Conservation (phyloP, 495 filamentous ascomycete species). For the Neurospora discreta region DNA sequence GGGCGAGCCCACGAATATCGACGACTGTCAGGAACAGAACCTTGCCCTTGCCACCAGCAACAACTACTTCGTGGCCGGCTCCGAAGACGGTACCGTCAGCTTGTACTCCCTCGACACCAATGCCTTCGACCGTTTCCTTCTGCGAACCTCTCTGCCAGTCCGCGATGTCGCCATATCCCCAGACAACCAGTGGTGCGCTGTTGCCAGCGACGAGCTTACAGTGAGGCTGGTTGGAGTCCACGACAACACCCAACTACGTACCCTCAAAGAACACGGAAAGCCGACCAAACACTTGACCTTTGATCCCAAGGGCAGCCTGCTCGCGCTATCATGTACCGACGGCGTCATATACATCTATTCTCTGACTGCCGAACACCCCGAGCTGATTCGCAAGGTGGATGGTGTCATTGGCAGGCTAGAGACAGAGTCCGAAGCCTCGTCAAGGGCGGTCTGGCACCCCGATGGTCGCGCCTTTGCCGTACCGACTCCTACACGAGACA, state of each 20-base stretch:
- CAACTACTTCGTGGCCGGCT: slow-evolving; percentile 74
- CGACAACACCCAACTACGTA: slow-evolving; percentile 62
- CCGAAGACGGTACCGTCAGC: slow-evolving; percentile 89
- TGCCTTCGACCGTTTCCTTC: slow-evolving; percentile 64
- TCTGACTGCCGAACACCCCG: slow-evolving; percentile 64
- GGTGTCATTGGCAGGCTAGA: slow-evolving; percentile 73
- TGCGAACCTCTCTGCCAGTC: slow-evolving; percentile 71
- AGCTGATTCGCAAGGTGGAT: slow-evolving; percentile 71
- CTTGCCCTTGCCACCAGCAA: slow-evolving; percentile 66
- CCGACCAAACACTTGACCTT: slow-evolving; percentile 85
- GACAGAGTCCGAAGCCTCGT: slow-evolving; percentile 63
- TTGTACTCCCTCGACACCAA: slow-evolving; percentile 72
- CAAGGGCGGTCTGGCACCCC: slow-evolving; percentile 80
- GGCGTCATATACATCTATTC: slow-evolving; percentile 86
- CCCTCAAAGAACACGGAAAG: slow-evolving; percentile 69
- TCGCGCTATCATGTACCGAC: slow-evolving; percentile 78
- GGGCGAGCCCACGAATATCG: slow-evolving; percentile 81
- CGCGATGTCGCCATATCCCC: slow-evolving; percentile 76
- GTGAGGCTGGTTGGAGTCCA: slow-evolving; percentile 77
- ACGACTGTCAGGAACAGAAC: slow-evolving; percentile 76
- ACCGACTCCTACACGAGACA: slow-evolving; percentile 71
- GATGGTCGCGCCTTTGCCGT: slow-evolving; percentile 86
- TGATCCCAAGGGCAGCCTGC: slow-evolving; percentile 64
- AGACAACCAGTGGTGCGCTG: slow-evolving; percentile 79
- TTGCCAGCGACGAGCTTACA: slow-evolving; percentile 91